Conservation (phyloP, 805 yeast species). For the Wickerhamomyces xylosicus region DNA sequence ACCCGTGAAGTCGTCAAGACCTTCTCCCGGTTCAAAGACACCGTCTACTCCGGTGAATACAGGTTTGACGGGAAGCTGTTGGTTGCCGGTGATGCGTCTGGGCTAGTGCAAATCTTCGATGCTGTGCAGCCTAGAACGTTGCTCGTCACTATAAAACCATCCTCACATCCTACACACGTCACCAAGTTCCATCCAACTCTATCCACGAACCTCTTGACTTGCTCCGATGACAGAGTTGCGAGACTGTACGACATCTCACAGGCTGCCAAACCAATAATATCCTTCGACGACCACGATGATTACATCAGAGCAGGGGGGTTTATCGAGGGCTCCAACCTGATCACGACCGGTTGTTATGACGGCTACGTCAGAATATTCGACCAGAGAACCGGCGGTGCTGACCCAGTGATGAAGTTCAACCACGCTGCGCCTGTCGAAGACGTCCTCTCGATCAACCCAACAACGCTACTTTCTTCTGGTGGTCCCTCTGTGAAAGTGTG, state of each 20-base stretch:
- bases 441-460: conserved; percentile 63
- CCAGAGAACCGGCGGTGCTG: conserved; percentile 42
- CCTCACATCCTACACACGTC: conserved; percentile 84
- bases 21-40: conserved; percentile 78
- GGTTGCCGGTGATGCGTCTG: conserved; percentile 94
- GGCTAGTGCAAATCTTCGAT: conserved; percentile 85
- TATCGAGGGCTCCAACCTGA: conserved; percentile 67
- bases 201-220: conserved; percentile 69
- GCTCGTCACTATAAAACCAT: conserved; percentile 72
- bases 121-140: conserved; percentile 69
- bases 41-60: conserved; percentile 86
- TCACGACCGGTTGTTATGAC: conserved; percentile 94
- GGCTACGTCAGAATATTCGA: conserved; percentile 79
- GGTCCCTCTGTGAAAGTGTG: conserved; percentile 80
- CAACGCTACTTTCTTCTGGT: conserved; percentile 64
- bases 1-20: conserved; percentile 88
- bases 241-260: conserved; percentile 83
- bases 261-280: conserved; percentile 59
- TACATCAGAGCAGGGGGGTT: conserved; percentile 78
- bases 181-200: conserved; percentile 81
- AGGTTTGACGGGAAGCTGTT: conserved; percentile 84
- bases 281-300: conserved; percentile 71
- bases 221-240: conserved; percentile 84
- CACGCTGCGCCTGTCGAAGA: conserved; percentile 83
- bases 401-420: conserved; percentile 53